Evolutionary conservation across 2,329 filamentous ascomycete genomes (phyloP).

Genomic region (Diaporthe humulicola): DNA sequence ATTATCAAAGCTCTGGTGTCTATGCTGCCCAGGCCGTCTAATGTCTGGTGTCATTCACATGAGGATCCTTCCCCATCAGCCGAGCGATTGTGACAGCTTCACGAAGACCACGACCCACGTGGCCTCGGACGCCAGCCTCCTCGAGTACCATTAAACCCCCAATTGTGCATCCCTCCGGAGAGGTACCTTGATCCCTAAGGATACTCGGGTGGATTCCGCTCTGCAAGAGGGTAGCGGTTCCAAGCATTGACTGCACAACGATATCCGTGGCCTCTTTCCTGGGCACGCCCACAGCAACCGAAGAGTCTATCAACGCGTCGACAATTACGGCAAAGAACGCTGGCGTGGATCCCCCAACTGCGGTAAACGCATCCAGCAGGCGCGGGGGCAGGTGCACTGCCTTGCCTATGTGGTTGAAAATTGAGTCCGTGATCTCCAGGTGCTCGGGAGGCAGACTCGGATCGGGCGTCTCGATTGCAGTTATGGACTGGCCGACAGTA

Average conservation of each 20-base stretch:
- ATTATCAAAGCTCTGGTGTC: background rate
- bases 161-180: constrained; percentile 72
- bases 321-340: constrained; percentile 71
- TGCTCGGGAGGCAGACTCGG: constrained; percentile 42
- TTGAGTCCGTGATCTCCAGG: constrained; percentile 52
- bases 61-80: constrained; percentile 53
- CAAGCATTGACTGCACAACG: constrained; percentile 71
- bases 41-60: constrained; percentile 56
- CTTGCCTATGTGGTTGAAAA: constrained; percentile 68
- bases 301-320: constrained; percentile 71
- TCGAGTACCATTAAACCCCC: constrained; percentile 71
- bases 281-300: constrained; percentile 71
- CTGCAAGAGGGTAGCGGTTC: constrained; percentile 66
- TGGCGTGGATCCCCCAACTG: constrained; percentile 71
- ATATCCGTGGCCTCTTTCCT: constrained; percentile 68
- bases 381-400: constrained; percentile 63
- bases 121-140: constrained; percentile 64
- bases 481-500: constrained; percentile 49
- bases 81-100: constrained; percentile 62
- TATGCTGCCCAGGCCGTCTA: background rate
- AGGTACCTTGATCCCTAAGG: constrained; percentile 70
- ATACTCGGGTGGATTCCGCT: constrained; percentile 68
- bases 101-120: constrained; percentile 57
- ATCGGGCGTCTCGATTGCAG: constrained; percentile 49
- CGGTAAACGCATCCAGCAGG: constrained; percentile 69